Percentiles rank a stretch among this genome's conserved stretches.
Evolutionary conservation across 2,329 filamentous ascomycete genomes (phyloP).

Genomic region (Fusarium pseudoanthophilum): DNA sequence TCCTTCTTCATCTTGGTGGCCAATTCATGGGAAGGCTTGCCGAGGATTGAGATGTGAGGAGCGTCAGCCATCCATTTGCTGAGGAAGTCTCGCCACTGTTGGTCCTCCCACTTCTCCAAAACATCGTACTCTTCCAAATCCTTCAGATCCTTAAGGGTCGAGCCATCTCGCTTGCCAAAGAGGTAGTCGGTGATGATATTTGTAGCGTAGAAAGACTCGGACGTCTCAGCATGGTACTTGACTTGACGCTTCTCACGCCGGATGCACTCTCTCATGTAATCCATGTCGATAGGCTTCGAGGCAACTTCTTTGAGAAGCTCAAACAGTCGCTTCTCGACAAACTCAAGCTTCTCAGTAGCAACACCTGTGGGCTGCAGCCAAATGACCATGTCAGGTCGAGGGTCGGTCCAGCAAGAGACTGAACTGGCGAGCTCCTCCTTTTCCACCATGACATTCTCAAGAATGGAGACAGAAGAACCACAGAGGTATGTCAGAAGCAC

Average conservation of each 20-base stretch:
- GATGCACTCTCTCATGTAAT: slow-evolving; percentile 89
- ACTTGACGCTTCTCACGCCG: slow-evolving; percentile 82
- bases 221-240: slow-evolving; percentile 85
- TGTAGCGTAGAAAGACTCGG: slow-evolving; percentile 81
- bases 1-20: slow-evolving; percentile 84
- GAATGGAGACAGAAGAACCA: slow-evolving; percentile 89
- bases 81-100: slow-evolving; percentile 84
- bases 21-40: slow-evolving; percentile 83
- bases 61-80: slow-evolving; percentile 87
- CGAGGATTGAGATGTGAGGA: slow-evolving; percentile 87
- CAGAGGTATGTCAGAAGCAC: slow-evolving; percentile 87
- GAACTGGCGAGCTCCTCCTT: slow-evolving; percentile 91
- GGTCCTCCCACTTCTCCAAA: slow-evolving; percentile 82
- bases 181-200: slow-evolving; percentile 93
- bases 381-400: slow-evolving; percentile 83
- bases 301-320: slow-evolving; percentile 85
- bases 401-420: slow-evolving; percentile 81
- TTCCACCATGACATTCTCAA: slow-evolving; percentile 93
- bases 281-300: slow-evolving; percentile 84
- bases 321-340: slow-evolving; percentile 87
- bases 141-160: slow-evolving; percentile 72
- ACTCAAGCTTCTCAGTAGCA: slow-evolving; percentile 82
- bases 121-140: slow-evolving; percentile 70
- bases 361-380: slow-evolving; percentile 89
- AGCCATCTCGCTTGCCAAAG: slow-evolving; percentile 87